Base-by-base conservation (phyloP, 331 rosid species). In the Stylosanthes scabra region DNA sequence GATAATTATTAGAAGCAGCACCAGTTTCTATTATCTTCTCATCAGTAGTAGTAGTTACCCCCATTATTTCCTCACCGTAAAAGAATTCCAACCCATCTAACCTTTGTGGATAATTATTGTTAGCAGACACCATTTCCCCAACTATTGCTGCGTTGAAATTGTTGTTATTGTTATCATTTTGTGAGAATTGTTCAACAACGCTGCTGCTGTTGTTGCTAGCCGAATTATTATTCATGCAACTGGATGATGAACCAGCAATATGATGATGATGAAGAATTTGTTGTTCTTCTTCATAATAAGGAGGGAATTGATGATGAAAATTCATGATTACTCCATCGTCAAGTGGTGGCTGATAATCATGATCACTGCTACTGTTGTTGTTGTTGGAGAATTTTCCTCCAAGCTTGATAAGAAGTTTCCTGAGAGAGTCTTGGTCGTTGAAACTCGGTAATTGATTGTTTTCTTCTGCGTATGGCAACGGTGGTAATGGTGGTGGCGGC, bases 301-400 rank as follows among this genome's bases (percentile, higher is more conserved):
- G 3, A 27, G 77, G 71, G 71, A 86, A 75, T 56, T 79, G 87
- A 74, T 45, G 57, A 78, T 45, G 57, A 78, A 56, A 29, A 74
- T 64, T 59, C 31, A 34, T 34, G 39, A 42, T 41, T 11, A 49
- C 55, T n/a, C 52, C 81, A 47, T 82, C 67, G 3, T 82, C 67
- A 5, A 70, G 84, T 55, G 56, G 65, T 6, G 82, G 82, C 31
- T 66, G 75, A 55, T 80, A 60, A 8, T 49, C 78, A 9, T 34
- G 6, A 20, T 20, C 25, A 20, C 25, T 20, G 25, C 25, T 20
- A 34, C 0, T 34, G 6, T 3, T 3, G 6, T 34, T 34, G 39
- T 34, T 34, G 39, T 85, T 77, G 3, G 87, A 74, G 81, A 88
- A 90, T 65, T 86, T 83, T 15, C 93, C 97, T 66, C 89, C 93